These are phyloP conservation scores for Aspergillus fijiensis DNA, from an alignment of 2,329 filamentous ascomycete genomes.

Conservation along the genomic window DNA sequence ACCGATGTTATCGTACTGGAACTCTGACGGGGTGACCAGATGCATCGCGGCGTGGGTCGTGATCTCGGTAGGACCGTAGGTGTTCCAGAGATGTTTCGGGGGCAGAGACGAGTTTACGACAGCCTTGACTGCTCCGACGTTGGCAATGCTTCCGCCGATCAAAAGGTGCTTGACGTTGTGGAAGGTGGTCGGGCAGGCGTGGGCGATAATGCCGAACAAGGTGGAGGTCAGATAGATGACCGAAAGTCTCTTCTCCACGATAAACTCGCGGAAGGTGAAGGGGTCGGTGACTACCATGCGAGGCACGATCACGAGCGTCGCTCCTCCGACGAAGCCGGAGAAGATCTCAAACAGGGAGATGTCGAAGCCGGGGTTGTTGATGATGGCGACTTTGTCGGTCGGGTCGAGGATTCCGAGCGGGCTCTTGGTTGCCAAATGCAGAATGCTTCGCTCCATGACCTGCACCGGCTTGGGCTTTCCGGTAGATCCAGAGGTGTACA, in stretches of 20 bases:
- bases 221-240: conserved; percentile 11
- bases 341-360: conserved; percentile 15
- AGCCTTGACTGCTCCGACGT: conserved; percentile 6
- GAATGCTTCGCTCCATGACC: conserved; percentile 57
- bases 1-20: conserved; percentile 3
- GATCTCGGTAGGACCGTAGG: conserved; percentile 19
- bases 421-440: conserved; percentile 9
- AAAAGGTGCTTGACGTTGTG: conserved; percentile 8
- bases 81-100: conserved; percentile 17
- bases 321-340: conserved; percentile 11
- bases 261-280: conserved; percentile 8
- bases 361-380: conserved; percentile 20
- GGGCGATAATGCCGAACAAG: conserved; percentile 11
- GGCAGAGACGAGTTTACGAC: conserved; percentile 9
- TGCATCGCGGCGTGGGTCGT: conserved; percentile 14
- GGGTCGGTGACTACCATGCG: conserved; percentile 11
- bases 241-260: conserved; percentile 3
- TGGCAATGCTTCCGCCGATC: conserved; percentile 14
- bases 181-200: conserved; percentile 12
- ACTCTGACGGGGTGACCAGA: conserved; percentile 6
- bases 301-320: conserved; percentile 13
- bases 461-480: conserved; percentile 76
- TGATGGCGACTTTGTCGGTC: conserved; percentile 12
- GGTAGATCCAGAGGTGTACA: conserved; percentile 67
- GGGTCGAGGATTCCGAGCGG: conserved; percentile 10